Base-by-base conservation (phyloP, 1,284 basidiomycete species). In the Apiotrichum domesticum region DNA sequence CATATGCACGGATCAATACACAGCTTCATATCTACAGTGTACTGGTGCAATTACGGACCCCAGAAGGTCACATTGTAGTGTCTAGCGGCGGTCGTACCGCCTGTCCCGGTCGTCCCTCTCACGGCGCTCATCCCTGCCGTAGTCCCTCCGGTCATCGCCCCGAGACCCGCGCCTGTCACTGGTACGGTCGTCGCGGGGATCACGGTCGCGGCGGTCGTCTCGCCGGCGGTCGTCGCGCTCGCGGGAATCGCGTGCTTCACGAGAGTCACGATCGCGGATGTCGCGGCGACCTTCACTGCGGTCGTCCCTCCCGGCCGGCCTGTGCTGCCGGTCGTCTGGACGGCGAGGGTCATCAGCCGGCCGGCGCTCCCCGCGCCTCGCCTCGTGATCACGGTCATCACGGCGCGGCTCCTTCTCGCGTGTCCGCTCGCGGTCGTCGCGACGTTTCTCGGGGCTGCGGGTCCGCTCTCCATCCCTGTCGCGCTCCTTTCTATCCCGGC, bases 401-500 rank as follows among this genome's bases (percentile, higher is more conserved):
- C 21, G 10, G 6, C 33, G 41, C 4, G 46, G 35, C 10, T 42
- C 10, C 41, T 15, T 15, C 15, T 41, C 44, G 33, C 42, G 44
- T 14, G 21, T 15, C 2, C 48, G 54, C 14, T 35, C 33, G 6
- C 21, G 33, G 54, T 21, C 33, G 7, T 45, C 47, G 43, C 43
- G 43, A n/a, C 15, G 15, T 4, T 44, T 51, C 46, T 41, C 52
- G 46, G 54, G n/a, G 45, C 29, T 52, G 51, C 42, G 41, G 54
- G 47, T 54, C 43, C 35, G 14, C 46, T 44, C 47, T 5, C 46
- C 53, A 42, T 43, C 10, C 45, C 39, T 40, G 35, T 35, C 46
- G 13, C 48, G 29, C 29, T 46, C 9, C 8, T 11, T 37, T 6
- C 15, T 13, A 2, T 46, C 37, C 3, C 35, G n/a, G 9, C 41